Conservation (phyloP, 2,329 filamentous ascomycete genomes). For the Leptographium galeiforme region DNA sequence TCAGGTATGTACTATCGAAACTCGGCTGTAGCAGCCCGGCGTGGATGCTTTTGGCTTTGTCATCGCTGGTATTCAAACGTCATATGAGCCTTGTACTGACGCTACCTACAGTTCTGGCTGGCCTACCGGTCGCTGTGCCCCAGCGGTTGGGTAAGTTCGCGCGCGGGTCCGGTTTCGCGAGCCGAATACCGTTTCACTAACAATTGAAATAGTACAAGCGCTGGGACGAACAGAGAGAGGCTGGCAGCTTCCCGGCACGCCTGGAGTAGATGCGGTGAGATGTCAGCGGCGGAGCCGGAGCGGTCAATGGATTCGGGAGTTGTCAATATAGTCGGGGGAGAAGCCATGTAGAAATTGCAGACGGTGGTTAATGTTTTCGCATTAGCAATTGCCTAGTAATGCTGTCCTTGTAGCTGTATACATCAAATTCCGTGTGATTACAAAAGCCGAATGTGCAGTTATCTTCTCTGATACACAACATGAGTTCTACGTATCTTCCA, state of each 20-base stretch:
- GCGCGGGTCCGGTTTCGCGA: neutral
- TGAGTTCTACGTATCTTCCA: no score
- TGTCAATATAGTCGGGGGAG: constrained; percentile 1
- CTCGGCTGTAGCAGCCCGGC: neutral
- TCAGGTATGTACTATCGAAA: constrained; percentile 52
- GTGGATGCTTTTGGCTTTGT: neutral
- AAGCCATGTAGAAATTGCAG: constrained; percentile 7
- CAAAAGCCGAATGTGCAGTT: no score
- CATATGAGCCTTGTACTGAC: constrained; percentile 10
- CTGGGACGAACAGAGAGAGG: constrained; percentile 91
- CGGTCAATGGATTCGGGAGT: neutral
- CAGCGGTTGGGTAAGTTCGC: constrained; percentile 49
- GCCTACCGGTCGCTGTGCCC: constrained; percentile 97
- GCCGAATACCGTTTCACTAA: neutral
- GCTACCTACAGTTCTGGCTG: constrained; percentile 65
- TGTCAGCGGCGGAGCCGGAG: neutral
- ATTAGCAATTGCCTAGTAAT: neutral
- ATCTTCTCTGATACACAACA: no score
- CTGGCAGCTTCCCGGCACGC: constrained; percentile 54
- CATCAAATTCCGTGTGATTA: no score
- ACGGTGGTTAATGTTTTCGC: neutral
- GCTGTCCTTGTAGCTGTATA: no score
- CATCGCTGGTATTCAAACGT: neutral
- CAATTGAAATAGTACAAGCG: constrained; percentile 46
- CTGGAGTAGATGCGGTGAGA: constrained; percentile 35